Evolutionary conservation across 108 stramenopile genomes (phyloP), one percentile per base, ranked within the genome.

Genomic region (Phaeodactylum tricornutum): DNA sequence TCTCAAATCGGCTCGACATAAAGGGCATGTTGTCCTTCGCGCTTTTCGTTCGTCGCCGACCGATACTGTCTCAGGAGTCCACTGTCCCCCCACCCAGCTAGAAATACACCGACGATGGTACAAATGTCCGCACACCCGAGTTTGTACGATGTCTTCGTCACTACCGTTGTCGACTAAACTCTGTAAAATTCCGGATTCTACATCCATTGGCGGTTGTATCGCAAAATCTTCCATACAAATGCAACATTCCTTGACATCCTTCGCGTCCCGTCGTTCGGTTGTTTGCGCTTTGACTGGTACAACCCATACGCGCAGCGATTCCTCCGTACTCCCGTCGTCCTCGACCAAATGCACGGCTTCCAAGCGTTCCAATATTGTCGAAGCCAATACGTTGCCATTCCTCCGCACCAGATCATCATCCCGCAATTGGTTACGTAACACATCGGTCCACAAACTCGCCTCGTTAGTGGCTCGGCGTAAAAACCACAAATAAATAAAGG

Each of bases 141-240:
- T 73, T 12, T 67, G 72, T 17, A 79, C 66, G 15, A 79, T 73
- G 11, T 16, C 3, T 8, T 28, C 26, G 34, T 63, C 57, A 12
- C n/a, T n/a, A 24, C 37, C 33, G 22, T 11, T 50, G 33, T 61
- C 61, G 1, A 35, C 53, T 19, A 49, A 47, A 15, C 29, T 21
- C 21, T 36, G 21, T 16, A 16, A n/a, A 43, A 22, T 14, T 9
- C 23, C 47, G 31, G 21, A 29, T 40, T 54, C 46, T 17, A 25
- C 36, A 19, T 55, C 47, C 17, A 28, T 16, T 14, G 23, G 27
- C 30, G 19, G 15, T 38, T 52, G 32, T 6, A 69, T 20, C 32
- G 23, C 19, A 55, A 82, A 77, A 14, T 74, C 73, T 35, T 47
- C 48, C 81, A 82, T 82, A 45, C 81, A 82, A 30, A 82, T 82